Percentiles rank a stretch among this genome's conserved stretches.
Conservation (phyloP, 139 green algal genomes). For the Desmodesmus armatus region DNA sequence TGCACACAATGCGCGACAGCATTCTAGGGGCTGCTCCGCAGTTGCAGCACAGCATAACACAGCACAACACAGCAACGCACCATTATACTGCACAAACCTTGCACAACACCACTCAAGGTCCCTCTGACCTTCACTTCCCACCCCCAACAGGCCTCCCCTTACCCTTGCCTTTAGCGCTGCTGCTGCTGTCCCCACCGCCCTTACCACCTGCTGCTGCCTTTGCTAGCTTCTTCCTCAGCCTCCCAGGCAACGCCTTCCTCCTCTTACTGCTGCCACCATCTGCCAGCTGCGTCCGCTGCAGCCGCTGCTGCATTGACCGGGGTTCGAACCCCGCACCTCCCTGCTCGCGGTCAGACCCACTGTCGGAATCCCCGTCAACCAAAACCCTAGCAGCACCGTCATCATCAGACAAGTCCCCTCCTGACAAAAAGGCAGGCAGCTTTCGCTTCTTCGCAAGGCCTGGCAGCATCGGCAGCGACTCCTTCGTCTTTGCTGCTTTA, state of each 20-base stretch:
- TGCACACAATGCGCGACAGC: too few species aligned
- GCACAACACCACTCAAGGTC: too few species aligned
- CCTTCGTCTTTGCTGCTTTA: not conserved
- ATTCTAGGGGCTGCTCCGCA: too few species aligned
- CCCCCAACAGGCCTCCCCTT: not conserved
- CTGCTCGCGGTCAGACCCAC: constrained; percentile 11
- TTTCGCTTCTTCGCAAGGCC: constrained; percentile 25
- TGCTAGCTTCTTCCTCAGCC: constrained; percentile 81
- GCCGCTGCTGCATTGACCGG: not conserved
- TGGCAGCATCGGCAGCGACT: constrained; percentile 15
- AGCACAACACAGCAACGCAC: too few species aligned
- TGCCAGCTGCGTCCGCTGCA: not conserved
- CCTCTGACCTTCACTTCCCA: too few species aligned
- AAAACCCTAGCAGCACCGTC: not conserved
- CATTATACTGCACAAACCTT: too few species aligned
- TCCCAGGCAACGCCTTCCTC: constrained; percentile 69
- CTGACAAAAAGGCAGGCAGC: not conserved
- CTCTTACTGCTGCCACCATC: too few species aligned
- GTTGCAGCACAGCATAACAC: too few species aligned
- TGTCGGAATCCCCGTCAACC: not conserved
- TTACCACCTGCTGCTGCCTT: constrained; percentile 34
- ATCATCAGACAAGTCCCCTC: not conserved
- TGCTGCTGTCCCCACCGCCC: not conserved
- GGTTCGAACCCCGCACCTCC: not conserved
- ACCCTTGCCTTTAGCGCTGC: not conserved